Evolutionary conservation across 257 asterid genomes (phyloP), one percentile per base, ranked within the genome.

Genomic region (Nicotiana sylvestris): DNA sequence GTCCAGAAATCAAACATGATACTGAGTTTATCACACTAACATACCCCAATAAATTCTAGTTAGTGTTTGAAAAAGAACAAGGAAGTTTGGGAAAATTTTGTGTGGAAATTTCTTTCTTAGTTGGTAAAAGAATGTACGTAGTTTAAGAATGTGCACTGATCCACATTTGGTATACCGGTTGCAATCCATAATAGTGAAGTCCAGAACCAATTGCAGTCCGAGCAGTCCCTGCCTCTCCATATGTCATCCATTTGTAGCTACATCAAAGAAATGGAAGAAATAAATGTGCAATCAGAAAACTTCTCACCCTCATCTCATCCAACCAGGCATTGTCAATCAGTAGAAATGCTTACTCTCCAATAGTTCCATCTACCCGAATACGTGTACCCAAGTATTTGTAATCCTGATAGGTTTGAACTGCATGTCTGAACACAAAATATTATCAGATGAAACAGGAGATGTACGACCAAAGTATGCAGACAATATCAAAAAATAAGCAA

Each of bases 211-310:
- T 82, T 66, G 98, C 97, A 77, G 97, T 70, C 61, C 99, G 92
- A 85, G 98, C 97, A 83, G 92, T 88, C 80, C 96, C 95, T 29
- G 90, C 90, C 89, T 96, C 99, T 70, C 99, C 99, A 87, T 91
- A 96, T 7, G 99, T 96, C 97, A 96, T 91, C 99, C 99, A 94
- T 88, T 94, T 93, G 88, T 96, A 96, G 80, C 99, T 96, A 85
- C 82, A 87, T n/a, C 58, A 64, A 17, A 18, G 64, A 65, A 81
- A 83, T 53, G 79, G 58, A 29, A 80, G 60, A 49, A 57, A 43
- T 49, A 5, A 18, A 84, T 0, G 6, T 33, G 21, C 33, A 83
- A 68, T 35, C 81, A 86, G 46, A 58, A 64, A n/a, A 39, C 27
- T 56, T 13, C 39, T 66, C 66, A 43, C 35, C 32, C 66, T 65